Conservation (phyloP, 2,329 filamentous ascomycete genomes). For the Hypoxylon sp. region DNA sequence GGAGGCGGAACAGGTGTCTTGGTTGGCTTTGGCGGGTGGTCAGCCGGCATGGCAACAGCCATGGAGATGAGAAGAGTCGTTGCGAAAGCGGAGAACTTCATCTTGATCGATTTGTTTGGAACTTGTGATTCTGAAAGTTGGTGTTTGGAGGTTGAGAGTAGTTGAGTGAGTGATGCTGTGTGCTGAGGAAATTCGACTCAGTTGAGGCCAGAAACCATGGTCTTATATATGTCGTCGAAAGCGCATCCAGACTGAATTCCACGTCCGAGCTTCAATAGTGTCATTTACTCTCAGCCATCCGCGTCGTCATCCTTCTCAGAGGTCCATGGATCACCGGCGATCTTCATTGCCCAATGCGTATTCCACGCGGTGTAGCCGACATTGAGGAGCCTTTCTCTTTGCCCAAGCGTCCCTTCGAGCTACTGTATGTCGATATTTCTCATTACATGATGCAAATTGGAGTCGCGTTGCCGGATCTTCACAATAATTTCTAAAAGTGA, state of each 20-base stretch:
- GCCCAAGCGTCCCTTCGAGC: background rate
- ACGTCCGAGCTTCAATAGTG: conserved; percentile 4
- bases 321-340: conserved; percentile 10
- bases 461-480: conserved; percentile 14
- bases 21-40: conserved; percentile 12
- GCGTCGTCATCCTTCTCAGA: conserved; percentile 24
- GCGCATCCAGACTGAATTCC: background rate
- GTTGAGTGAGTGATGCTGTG: conserved; percentile 8
- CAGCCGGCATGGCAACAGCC: conserved; percentile 27
- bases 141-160: conserved; percentile 2
- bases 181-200: conserved; percentile 1
- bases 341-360: conserved; percentile 23
- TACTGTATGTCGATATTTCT: conserved; percentile 10
- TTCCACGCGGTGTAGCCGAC: conserved; percentile 1
- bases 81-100: conserved; percentile 26
- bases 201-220: background rate
- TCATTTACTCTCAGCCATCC: conserved; percentile 7
- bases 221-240: conserved; percentile 11
- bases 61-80: conserved; percentile 26
- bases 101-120: conserved; percentile 13
- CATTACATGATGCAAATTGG: conserved; percentile 17
- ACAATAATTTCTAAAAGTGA: background rate
- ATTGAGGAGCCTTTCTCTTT: background rate
- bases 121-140: background rate
- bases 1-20: conserved; percentile 5